Conservation (phyloP, 2,329 filamentous ascomycete species). For the Nemania sp. region DNA sequence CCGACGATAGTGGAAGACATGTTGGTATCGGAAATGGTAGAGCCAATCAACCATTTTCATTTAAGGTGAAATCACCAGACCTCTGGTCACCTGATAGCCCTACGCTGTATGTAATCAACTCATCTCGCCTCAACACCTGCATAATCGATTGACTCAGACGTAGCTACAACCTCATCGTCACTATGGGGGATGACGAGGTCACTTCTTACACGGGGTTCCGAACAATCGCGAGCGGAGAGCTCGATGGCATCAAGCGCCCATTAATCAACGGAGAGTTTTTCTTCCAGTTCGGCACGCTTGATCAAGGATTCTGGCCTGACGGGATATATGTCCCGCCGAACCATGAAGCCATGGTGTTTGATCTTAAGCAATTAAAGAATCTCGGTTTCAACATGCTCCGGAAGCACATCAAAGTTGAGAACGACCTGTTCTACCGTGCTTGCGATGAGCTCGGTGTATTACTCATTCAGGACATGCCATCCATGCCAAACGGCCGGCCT, state of each 20-base stretch:
- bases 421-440: conserved; percentile 73
- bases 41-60: conserved; percentile 64
- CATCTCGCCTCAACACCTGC: not conserved
- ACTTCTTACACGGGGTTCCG: conserved; percentile 77
- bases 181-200: conserved; percentile 63
- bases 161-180: conserved; percentile 69
- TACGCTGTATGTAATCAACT: conserved; percentile 62
- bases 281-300: conserved; percentile 76
- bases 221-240: conserved; percentile 66
- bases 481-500: conserved; percentile 55
- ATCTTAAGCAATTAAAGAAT: conserved; percentile 71
- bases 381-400: conserved; percentile 78
- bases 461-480: conserved; percentile 79
- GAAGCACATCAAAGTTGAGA: conserved; percentile 69
- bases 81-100: conserved; percentile 75
- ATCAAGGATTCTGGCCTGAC: conserved; percentile 80
- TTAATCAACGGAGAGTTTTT: conserved; percentile 76
- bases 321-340: conserved; percentile 75
- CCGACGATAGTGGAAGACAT: conserved; percentile 53
- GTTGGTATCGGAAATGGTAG: conserved; percentile 59
- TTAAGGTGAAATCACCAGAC: conserved; percentile 65
- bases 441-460: conserved; percentile 74
- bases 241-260: conserved; percentile 70
- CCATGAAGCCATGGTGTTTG: conserved; percentile 74
- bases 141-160: not conserved